phyloP scores from a whole-genome alignment of 1,139 yeast genomes.

The Keqinozyma sinolaborantium region DNA sequence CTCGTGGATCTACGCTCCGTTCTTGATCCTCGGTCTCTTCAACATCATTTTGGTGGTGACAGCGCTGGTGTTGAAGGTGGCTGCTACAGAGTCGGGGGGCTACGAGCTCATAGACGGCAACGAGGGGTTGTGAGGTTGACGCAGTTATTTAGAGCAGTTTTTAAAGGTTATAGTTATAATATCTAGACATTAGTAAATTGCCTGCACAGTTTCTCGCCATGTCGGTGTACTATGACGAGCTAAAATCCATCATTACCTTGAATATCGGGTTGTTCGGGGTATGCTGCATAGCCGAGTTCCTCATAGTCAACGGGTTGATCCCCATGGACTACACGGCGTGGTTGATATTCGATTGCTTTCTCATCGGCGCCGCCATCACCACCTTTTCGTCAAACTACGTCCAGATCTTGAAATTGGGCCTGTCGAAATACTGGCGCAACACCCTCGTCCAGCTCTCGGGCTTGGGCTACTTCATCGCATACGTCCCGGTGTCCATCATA shows the following conservation, averaged over 20 bases:
- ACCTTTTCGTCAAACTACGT: background rate
- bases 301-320: background rate
- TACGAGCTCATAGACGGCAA: background rate
- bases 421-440: background rate
- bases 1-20: slow-evolving; percentile 56
- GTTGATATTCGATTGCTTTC: background rate
- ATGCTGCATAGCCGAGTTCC: background rate
- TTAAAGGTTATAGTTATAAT: no score
- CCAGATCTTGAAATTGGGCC: background rate
- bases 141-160: no score
- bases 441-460: background rate
- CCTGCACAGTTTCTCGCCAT: no score
- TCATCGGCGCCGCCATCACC: background rate
- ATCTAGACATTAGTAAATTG: no score
- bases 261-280: background rate
- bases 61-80: background rate
- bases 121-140: background rate
- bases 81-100: background rate
- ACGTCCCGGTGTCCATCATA: background rate
- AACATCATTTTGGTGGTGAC: slow-evolving; percentile 16
- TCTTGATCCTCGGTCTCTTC: slow-evolving; percentile 49
- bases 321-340: background rate
- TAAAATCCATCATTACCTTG: background rate
- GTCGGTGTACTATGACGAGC: background rate
- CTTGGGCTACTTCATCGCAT: background rate